Percentiles rank a stretch among this genome's conserved stretches.
Conservation (phyloP, 1,284 basidiomycete genomes). For the Apiotrichum sp. region DNA sequence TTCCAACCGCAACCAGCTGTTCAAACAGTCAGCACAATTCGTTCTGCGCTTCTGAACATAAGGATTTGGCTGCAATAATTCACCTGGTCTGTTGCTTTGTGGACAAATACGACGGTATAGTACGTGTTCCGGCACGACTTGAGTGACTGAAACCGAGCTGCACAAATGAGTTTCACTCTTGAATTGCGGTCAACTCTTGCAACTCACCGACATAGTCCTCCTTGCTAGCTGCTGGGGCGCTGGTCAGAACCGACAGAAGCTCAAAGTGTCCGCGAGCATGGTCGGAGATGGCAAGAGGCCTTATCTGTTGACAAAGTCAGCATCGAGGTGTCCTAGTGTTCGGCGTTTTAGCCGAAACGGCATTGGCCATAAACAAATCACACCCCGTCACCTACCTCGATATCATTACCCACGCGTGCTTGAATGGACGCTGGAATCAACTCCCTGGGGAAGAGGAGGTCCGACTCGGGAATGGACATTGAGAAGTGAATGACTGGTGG, state of each 20-base stretch:
- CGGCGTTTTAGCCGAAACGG: not conserved
- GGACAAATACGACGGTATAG: constrained; percentile 75
- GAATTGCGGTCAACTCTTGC: no score
- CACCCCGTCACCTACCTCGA: constrained; percentile 18
- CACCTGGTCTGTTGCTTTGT: constrained; percentile 60
- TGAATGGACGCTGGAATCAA: constrained; percentile 27
- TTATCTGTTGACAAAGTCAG: constrained; percentile 56
- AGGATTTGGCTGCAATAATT: not conserved
- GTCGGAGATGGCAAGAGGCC: constrained; percentile 86
- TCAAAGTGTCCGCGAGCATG: constrained; percentile 73
- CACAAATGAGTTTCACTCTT: no score
- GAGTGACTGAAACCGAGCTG: constrained; percentile 2
- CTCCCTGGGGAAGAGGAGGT: constrained; percentile 32
- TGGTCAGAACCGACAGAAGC: constrained; percentile 75
- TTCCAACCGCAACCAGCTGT: constrained; percentile 73
- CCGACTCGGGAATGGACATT: constrained; percentile 10
- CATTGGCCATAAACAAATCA: no score
- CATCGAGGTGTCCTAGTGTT: not conserved
- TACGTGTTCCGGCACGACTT: constrained; percentile 58
- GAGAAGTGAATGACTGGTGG: not conserved
- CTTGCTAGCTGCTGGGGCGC: constrained; percentile 65
- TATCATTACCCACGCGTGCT: constrained; percentile 24
- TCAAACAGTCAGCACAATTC: no score
- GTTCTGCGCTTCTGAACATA: no score
- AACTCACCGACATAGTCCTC: constrained; percentile 53